phyloP scores from a whole-genome alignment of 2,329 filamentous ascomycete species.

The Lasiodiplodia hormozganensis region DNA sequence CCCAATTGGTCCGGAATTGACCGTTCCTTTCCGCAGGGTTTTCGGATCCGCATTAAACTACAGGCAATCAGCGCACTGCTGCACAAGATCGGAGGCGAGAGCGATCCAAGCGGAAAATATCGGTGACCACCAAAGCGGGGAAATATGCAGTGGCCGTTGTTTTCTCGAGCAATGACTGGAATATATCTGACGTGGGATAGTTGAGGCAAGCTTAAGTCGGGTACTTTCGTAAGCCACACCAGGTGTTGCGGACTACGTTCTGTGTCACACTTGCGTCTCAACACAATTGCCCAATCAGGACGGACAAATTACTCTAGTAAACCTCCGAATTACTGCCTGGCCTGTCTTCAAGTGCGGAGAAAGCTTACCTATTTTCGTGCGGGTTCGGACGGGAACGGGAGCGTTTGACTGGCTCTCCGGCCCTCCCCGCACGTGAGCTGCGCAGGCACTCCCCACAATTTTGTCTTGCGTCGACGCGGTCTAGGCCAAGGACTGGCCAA shows the following conservation, averaged over 20 bases:
- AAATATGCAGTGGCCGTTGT: background rate
- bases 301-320: background rate
- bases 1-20: background rate
- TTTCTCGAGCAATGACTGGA: background rate
- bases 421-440: constrained; percentile 8
- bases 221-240: constrained; percentile 17
- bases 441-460: background rate
- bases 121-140: background rate
- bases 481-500: background rate
- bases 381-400: constrained; percentile 21
- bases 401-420: constrained; percentile 14
- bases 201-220: constrained; percentile 18
- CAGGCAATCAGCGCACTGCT: background rate
- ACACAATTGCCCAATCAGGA: background rate
- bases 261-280: constrained; percentile 7
- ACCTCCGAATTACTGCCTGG: background rate
- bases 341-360: background rate
- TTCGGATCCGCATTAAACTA: background rate
- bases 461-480: background rate
- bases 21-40: background rate
- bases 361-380: constrained; percentile 19
- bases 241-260: background rate
- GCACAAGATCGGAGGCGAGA: background rate
- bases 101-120: background rate
- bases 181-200: constrained; percentile 8